Conservation (phyloP, 257 asterid species). For the Prunella vulgaris region DNA sequence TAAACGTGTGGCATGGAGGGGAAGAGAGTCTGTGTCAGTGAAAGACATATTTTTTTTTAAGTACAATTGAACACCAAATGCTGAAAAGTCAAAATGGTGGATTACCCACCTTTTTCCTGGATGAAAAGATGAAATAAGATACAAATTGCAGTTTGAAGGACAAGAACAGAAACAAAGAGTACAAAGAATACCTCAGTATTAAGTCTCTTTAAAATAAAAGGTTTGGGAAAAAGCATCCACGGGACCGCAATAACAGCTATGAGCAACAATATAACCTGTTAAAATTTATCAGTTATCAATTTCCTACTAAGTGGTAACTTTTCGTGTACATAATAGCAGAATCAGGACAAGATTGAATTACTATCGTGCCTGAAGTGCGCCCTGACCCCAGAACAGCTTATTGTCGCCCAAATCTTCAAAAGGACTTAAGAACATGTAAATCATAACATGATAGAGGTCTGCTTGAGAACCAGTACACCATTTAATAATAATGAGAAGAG, state of each 20-base stretch:
- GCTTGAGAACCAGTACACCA: slow-evolving; percentile 99
- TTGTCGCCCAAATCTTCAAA: slow-evolving; percentile 88
- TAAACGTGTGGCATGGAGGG: background rate
- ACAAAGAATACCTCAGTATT: slow-evolving; percentile 64
- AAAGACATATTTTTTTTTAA: background rate
- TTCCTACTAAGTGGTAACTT: background rate
- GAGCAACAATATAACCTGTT: slow-evolving; percentile 69
- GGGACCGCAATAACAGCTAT: slow-evolving; percentile 81
- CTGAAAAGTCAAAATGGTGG: background rate
- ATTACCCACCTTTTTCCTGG: background rate
- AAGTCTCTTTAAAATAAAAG: slow-evolving; percentile 75
- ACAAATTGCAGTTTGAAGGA: background rate
- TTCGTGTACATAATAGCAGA: background rate
- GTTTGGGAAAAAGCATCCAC: slow-evolving; percentile 96
- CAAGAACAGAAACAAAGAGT: slow-evolving; percentile 12
- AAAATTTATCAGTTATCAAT: slow-evolving; percentile 16
- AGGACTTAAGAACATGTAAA: slow-evolving; percentile 97
- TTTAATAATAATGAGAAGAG: slow-evolving; percentile 78
- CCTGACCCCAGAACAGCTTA: slow-evolving; percentile 86
- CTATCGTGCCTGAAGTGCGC: slow-evolving; percentile 73
- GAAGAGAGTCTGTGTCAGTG: background rate
- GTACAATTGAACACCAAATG: background rate
- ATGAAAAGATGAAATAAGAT: background rate
- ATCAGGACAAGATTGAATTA: slow-evolving; percentile 16
- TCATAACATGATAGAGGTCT: slow-evolving; percentile 97